Percentiles rank a stretch among this genome's conserved stretches.
phyloP scores from a whole-genome alignment of 371 early-diverging fungal genomes.

The Fennellomyces sp. region DNA sequence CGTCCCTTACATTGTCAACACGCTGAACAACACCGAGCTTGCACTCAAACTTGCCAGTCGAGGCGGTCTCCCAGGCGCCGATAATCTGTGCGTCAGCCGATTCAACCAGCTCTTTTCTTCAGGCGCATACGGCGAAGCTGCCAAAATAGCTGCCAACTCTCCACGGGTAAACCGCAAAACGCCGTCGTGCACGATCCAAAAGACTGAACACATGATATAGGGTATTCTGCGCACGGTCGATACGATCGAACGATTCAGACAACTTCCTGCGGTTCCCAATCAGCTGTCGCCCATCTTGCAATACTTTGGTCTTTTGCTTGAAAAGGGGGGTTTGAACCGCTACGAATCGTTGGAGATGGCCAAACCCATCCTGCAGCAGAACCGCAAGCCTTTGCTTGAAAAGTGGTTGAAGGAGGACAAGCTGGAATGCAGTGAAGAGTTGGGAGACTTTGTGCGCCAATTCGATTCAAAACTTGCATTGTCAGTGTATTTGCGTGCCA shows the following conservation, averaged over 20 bases:
- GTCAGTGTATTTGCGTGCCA: constrained; percentile 94
- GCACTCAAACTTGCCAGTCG: constrained; percentile 91
- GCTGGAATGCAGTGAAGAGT: constrained; percentile 95
- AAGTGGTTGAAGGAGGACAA: constrained; percentile 99
- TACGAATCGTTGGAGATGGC: constrained; percentile 95
- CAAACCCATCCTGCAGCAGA: constrained; percentile 89
- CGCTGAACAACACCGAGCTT: constrained; percentile 84
- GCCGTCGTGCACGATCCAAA: not conserved
- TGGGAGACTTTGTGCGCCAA: constrained; percentile 96
- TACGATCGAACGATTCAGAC: constrained; percentile 94
- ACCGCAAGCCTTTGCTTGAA: constrained; percentile 92
- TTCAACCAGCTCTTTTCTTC: constrained; percentile 85
- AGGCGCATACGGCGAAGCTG: constrained; percentile 88
- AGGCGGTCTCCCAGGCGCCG: constrained; percentile 94
- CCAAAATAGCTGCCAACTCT: constrained; percentile 95
- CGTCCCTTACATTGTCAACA: constrained; percentile 88
- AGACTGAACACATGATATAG: constrained; percentile 29
- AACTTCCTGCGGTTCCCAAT: constrained; percentile 77
- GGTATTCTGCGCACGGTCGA: constrained; percentile 94
- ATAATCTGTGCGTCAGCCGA: constrained; percentile 85
- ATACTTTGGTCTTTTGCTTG: constrained; percentile 96
- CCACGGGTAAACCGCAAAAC: constrained; percentile 64
- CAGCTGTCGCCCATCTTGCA: constrained; percentile 93
- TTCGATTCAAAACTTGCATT: constrained; percentile 90
- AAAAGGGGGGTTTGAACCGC: constrained; percentile 93